Evolutionary conservation across 441 rosid genomes (phyloP), one percentile per base, ranked within the genome.

Genomic region (Bruguiera hainesii): DNA sequence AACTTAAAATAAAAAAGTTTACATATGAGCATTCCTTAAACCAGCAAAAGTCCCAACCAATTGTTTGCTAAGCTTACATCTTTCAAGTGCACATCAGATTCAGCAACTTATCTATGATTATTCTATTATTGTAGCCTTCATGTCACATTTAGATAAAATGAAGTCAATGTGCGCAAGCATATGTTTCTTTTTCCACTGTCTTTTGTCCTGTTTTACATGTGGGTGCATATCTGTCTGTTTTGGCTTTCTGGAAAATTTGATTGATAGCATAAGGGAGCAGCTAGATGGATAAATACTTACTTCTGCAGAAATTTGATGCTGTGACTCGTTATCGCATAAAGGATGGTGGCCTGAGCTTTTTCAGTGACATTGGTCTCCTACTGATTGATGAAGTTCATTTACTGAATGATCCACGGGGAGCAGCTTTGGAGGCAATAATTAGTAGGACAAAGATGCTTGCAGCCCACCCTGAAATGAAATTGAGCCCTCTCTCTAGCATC

Each of bases 381-480:
- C 93, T 92, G 71, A 85, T 95, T 72, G 99, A 95, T 79, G 99
- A 95, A 78, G 99, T 95, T 82, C 98, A 95, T 80, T 79, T 90
- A 39, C 81, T 95, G 79, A 95, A 89, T 83, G 98, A 95, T 80
- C 89, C 87, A 16, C 97, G 99, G 21, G 99, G 99, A 76, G 99
- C 97, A 46, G 88, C 89, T 77, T 82, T 92, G 65, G 98, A 95
- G 83, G 99, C 99, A 78, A 80, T 95, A 58, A 93, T 95, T 85
- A 87, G 98, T 82, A 89, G 97, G 78, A 84, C 90, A 75, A 95
- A 92, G 77, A 86, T 95, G 89, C 91, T 95, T 61, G 77, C 99
- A 72, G 78, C 79, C 66, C 89, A 81, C 71, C 88, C 81, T 62
- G 96, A 89, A 67, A 79, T 95, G 83, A 92, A 85, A 68, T 81